Percentiles rank a stretch among this genome's conserved stretches.
These are phyloP conservation scores for Lycium ferocissimum DNA, from an alignment of 257 asterid genomes.

Conservation along the genomic window DNA sequence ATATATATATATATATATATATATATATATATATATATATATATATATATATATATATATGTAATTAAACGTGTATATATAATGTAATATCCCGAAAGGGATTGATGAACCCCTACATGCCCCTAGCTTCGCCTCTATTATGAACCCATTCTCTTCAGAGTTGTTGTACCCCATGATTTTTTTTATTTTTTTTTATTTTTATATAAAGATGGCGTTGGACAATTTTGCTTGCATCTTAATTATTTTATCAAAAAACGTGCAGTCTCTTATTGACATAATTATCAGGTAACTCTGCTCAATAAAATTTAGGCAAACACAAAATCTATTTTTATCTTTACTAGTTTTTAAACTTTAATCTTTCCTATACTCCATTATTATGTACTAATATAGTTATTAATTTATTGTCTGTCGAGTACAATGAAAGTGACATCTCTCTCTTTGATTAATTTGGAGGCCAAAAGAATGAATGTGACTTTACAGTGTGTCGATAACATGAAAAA, in stretches of 20 bases:
- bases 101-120: too few relatives aligned
- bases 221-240: neutral
- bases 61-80: too few relatives aligned
- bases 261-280: neutral
- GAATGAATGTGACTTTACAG: neutral
- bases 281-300: neutral
- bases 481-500: neutral
- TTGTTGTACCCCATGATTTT: too few relatives aligned
- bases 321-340: neutral
- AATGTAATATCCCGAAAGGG: too few relatives aligned
- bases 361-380: neutral
- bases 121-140: too few relatives aligned
- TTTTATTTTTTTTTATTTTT: too few relatives aligned
- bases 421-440: neutral
- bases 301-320: too few relatives aligned
- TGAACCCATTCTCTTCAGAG: too few relatives aligned
- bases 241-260: neutral
- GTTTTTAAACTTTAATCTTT: neutral
- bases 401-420: neutral
- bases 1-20: too few relatives aligned
- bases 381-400: neutral
- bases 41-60: too few relatives aligned
- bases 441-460: neutral
- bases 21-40: too few relatives aligned
- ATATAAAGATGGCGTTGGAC: too few relatives aligned